Percentiles rank a stretch among this genome's conserved stretches.
Evolutionary conservation across 2,329 filamentous ascomycete species (phyloP).

Genomic region (Dryadomyces quercus-mongolicae): DNA sequence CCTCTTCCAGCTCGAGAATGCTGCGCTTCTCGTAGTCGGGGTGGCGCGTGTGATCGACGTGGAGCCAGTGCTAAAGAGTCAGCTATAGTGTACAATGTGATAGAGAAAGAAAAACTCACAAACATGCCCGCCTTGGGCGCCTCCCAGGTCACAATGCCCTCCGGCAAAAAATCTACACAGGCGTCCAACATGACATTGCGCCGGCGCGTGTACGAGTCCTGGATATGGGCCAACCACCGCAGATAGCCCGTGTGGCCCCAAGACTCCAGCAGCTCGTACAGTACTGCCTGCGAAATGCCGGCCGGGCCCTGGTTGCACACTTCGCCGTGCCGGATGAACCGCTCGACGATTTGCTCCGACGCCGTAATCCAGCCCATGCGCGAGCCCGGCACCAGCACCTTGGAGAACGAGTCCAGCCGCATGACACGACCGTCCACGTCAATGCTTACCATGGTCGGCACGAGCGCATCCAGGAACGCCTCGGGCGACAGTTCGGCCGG

Average conservation of each 20-base stretch:
- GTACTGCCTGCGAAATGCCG: constrained; percentile 69
- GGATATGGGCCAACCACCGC: constrained; percentile 75
- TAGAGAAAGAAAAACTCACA: constrained; percentile 41
- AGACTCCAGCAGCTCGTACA: constrained; percentile 75
- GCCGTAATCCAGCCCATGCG: constrained; percentile 84
- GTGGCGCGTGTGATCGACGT: constrained; percentile 54
- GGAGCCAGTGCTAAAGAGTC: constrained; percentile 53
- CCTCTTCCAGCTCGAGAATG: constrained; percentile 64
- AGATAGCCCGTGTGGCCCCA: constrained; percentile 92
- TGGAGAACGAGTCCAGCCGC: constrained; percentile 87
- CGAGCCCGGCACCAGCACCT: constrained; percentile 74
- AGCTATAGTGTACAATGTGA: not conserved
- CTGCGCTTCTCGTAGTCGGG: constrained; percentile 41
- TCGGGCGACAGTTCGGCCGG: constrained; percentile 29
- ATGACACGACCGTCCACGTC: constrained; percentile 81
- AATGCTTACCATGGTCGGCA: constrained; percentile 67
- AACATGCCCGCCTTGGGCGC: constrained; percentile 90
- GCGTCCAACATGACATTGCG: constrained; percentile 66
- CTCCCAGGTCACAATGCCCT: constrained; percentile 64
- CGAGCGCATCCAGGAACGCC: constrained; percentile 43
- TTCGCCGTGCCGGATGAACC: constrained; percentile 73
- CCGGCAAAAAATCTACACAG: constrained; percentile 66
- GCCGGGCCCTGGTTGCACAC: constrained; percentile 73
- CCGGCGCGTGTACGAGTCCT: constrained; percentile 68
- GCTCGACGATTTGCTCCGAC: constrained; percentile 71